Evolutionary conservation across 1,139 yeast genomes (phyloP).

Genomic region (Wickerhamomyces sp.): DNA sequence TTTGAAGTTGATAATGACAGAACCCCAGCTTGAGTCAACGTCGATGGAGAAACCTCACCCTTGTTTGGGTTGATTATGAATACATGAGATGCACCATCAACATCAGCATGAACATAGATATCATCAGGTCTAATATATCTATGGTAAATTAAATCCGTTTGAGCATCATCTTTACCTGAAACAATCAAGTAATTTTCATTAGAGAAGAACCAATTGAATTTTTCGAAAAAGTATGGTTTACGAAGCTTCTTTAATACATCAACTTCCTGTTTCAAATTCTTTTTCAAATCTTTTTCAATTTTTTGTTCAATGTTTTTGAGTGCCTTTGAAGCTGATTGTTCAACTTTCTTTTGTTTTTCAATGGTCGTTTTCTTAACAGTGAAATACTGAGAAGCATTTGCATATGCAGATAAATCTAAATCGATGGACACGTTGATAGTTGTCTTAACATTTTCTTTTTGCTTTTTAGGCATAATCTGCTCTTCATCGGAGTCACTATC

Average conservation of each 20-base stretch:
- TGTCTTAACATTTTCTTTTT: slow-evolving; percentile 15
- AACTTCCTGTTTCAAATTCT: slow-evolving; percentile 59
- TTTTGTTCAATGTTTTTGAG: slow-evolving; percentile 80
- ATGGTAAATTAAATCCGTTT: slow-evolving; percentile 77
- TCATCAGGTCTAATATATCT: slow-evolving; percentile 73
- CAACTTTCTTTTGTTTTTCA: slow-evolving; percentile 77
- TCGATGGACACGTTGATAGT: slow-evolving; percentile 60
- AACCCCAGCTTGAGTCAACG: slow-evolving; percentile 87
- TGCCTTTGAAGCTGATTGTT: slow-evolving; percentile 73
- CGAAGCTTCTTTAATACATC: slow-evolving; percentile 63
- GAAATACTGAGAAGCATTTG: slow-evolving; percentile 86
- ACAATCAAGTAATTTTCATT: slow-evolving; percentile 85
- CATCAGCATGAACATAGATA: slow-evolving; percentile 68
- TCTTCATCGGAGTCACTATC: slow-evolving; percentile 20
- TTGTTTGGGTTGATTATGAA: slow-evolving; percentile 69
- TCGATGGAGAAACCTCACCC: slow-evolving; percentile 64
- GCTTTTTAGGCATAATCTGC: slow-evolving; percentile 17
- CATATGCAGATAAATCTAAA: slow-evolving; percentile 70
- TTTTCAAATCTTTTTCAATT: slow-evolving; percentile 67
- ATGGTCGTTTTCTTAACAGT: slow-evolving; percentile 74
- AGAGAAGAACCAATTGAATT: slow-evolving; percentile 87
- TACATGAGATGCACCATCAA: slow-evolving; percentile 70
- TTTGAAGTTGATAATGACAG: slow-evolving; percentile 75
- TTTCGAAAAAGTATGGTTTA: slow-evolving; percentile 86
- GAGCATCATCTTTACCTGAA: slow-evolving; percentile 83